phyloP scores from a whole-genome alignment of 73 alveolate species.

The Tetrahymena malaccensis region DNA sequence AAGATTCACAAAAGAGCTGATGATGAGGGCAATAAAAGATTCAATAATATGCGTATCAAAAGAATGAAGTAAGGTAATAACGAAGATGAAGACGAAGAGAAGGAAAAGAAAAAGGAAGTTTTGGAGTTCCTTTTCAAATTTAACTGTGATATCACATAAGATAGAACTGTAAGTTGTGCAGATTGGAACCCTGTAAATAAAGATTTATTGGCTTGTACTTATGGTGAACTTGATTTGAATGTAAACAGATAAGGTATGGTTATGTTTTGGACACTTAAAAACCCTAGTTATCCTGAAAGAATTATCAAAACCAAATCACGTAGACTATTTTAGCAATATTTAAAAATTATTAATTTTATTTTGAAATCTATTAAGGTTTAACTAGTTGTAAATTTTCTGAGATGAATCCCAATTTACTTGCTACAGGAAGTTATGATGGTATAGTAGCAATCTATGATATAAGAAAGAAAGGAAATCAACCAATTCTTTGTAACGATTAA shows the following conservation, averaged over 20 bases:
- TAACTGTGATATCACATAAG: slow-evolving; percentile 70
- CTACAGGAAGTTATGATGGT: slow-evolving; percentile 91
- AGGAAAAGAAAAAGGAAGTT: slow-evolving; percentile 58
- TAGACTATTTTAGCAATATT: background rate
- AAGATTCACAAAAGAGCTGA: slow-evolving; percentile 55
- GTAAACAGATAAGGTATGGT: slow-evolving; percentile 72
- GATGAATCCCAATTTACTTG: slow-evolving; percentile 89
- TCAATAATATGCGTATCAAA: slow-evolving; percentile 35
- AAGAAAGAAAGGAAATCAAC: slow-evolving; percentile 72
- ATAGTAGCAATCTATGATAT: slow-evolving; percentile 87
- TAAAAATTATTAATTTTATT: background rate
- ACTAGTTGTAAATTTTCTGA: slow-evolving; percentile 83
- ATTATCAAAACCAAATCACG: slow-evolving; percentile 80
- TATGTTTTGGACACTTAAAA: slow-evolving; percentile 94
- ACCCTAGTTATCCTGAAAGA: slow-evolving; percentile 96
- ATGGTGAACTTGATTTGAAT: slow-evolving; percentile 81
- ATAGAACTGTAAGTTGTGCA: slow-evolving; percentile 82
- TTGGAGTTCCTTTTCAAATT: slow-evolving; percentile 73
- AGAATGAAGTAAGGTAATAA: slow-evolving; percentile 55
- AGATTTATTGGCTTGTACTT: slow-evolving; percentile 90
- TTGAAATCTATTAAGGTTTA: background rate
- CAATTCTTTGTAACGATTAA: slow-evolving; percentile 86
- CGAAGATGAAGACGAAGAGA: slow-evolving; percentile 77
- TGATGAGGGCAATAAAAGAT: slow-evolving; percentile 51
- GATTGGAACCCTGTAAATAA: slow-evolving; percentile 91